These are phyloP conservation scores for Populus euphratica DNA, from an alignment of 345 rosid genomes.

Conservation along the genomic window DNA sequence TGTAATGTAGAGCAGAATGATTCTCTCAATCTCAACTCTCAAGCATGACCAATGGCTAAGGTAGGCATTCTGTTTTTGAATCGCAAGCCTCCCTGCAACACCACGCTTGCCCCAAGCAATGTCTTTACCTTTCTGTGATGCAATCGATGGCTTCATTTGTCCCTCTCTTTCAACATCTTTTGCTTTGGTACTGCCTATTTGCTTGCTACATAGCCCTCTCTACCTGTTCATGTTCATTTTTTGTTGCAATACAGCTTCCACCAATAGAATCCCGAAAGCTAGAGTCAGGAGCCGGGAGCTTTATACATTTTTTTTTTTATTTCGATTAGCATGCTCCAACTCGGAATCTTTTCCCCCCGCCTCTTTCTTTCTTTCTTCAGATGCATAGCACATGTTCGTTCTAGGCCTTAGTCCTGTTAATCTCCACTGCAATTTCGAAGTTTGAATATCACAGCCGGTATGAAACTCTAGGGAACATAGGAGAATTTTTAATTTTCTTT, in stretches of 20 bases:
- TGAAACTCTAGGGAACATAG: neutral
- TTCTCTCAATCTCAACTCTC: neutral
- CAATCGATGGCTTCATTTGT: slow-evolving; percentile 32
- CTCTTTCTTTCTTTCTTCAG: neutral
- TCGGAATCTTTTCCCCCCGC: neutral
- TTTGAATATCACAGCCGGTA: neutral
- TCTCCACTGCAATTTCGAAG: neutral
- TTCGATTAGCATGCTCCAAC: neutral
- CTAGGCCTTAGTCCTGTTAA: neutral
- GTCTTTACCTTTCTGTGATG: slow-evolving; percentile 50
- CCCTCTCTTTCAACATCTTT: slow-evolving; percentile 5
- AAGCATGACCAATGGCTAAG: neutral
- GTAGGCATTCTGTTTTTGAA: slow-evolving; percentile 18
- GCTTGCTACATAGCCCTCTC: neutral
- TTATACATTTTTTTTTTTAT: neutral
- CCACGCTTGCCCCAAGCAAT: slow-evolving; percentile 69
- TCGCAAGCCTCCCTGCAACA: slow-evolving; percentile 39
- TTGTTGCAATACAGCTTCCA: slow-evolving; percentile 10
- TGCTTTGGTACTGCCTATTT: slow-evolving; percentile 12
- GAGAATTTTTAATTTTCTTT: no score
- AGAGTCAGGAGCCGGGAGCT: neutral
- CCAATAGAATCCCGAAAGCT: slow-evolving; percentile 12
- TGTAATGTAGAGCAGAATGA: slow-evolving; percentile 15
- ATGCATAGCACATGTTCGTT: neutral
- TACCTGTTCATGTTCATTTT: slow-evolving; percentile 2